Evolutionary conservation across 2,329 filamentous ascomycete species (phyloP), one percentile per base, ranked within the genome.

Genomic region (Pseudogymnoascus sp.): DNA sequence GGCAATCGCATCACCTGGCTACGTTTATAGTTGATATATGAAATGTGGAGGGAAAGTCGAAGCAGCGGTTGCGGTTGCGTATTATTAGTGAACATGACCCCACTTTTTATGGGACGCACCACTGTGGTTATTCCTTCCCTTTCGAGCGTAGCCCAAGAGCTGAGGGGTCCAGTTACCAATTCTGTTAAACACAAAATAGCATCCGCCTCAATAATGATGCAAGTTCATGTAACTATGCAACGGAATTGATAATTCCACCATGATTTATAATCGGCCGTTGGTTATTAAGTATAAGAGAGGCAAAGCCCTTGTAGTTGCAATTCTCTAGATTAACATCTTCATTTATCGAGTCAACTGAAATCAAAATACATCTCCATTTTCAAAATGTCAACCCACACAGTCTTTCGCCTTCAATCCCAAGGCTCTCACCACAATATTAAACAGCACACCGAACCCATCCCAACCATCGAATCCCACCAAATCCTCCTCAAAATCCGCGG

Each of bases 401-500:
- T 66, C 11, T 66, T 62, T 37, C 64, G 64, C 35, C 61, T 66
- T 39, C 22, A 34, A n/a, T 35, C 59, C 50, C 20, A 35, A 34
- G 32, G 35, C 20, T 20, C 28, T 6, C 54, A 58, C 54, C 60
- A 70, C 2, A 65, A 66, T 18, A 65, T 73, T 5, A 62, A 68
- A n/a, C 43, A 59, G 9, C 62, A 62, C 38, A 57, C 61, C 1
- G 72, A 73, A 63, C 64, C 68, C 0, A 62, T 72, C 11, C 69
- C 72, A 1, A 57, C 57, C 2, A 63, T 68, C 9, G 60, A 65
- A 6, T 60, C 62, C 4, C 47, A 69, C 50, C 69, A 74, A 62
- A 65, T 73, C 47, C 66, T 74, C 4, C 63, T 74, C 57, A 68
- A 65, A 41, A 63, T 73, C 4, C 69, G 67, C 11, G 68, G 64